Base-by-base conservation (phyloP, 2,329 filamentous ascomycete genomes). In the Penicillium sp. region DNA sequence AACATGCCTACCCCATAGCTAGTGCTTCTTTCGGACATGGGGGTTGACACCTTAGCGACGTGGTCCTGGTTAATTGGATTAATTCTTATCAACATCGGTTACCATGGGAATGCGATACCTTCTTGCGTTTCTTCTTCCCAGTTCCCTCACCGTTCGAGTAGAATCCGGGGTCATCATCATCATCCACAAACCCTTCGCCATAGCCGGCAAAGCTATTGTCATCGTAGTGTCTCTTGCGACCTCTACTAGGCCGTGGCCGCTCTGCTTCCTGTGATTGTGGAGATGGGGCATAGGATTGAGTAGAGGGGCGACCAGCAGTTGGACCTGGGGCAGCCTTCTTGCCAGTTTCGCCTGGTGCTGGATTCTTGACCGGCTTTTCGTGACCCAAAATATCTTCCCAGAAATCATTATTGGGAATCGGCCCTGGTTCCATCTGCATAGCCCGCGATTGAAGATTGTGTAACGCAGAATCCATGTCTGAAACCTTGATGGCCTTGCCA, bases 141-240 rank as follows among this genome's bases (percentile, higher is more conserved):
- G 69, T 64, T 55, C 74, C 75, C 55, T 75, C 75, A 56, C 71
- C 67, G 51, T 76, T 77, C 42, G 76, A 78, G 58, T 77, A 77
- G 43, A 76, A 72, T 35, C 69, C 73, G 30, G 64, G 66, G 25
- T 77, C 77, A 45, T 74, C 73, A 55, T 80, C 78, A 54, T 78
- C 77, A 66, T 81, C 78, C 25, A 75, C 74, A 63, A 73, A 80
- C 19, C 78, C 78, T 71, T 80, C 77, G 50, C 77, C 78, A 58
- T 81, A 80, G 1, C 78, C 78, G 51, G 77, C 77, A 65, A 79
- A 81, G 62, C 77, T 80, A 58, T 76, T 75, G 44, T 81, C 78
- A 61, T 78, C 77, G 61, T 81, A 81, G 62, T 78, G 71, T 63
- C 79, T 76, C 67, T 80, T 80, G 37, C 76, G 76, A 43, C 75